A percentile compares a stretch with the other conserved stretches of the same genome.
These are phyloP conservation scores for Metroxylon sagu DNA, from an alignment of 176 grass and related monocot species.

Conservation along the genomic window DNA sequence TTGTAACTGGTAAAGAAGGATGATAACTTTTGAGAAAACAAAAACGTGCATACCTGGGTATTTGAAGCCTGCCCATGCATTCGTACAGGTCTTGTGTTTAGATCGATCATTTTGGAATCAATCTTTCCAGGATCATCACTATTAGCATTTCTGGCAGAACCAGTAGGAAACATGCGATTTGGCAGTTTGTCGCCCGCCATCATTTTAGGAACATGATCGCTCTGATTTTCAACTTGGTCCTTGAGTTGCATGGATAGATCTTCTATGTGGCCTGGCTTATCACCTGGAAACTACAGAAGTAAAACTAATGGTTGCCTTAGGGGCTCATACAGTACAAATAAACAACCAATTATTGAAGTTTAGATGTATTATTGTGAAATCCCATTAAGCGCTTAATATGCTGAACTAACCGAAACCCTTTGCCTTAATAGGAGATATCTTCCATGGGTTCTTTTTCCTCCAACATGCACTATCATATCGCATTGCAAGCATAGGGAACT, in stretches of 20 bases:
- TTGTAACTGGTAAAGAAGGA: no score
- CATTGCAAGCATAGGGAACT: conserved; percentile 86
- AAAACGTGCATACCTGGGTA: conserved; percentile 48
- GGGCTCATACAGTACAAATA: neutral
- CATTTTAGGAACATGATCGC: conserved; percentile 27
- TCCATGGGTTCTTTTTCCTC: conserved; percentile 84
- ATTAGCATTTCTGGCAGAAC: conserved; percentile 36
- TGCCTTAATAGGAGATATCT: conserved; percentile 90
- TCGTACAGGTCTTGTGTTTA: conserved; percentile 68
- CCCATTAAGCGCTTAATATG: no score
- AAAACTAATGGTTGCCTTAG: neutral
- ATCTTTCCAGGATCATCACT: conserved; percentile 44
- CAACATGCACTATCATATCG: conserved; percentile 98
- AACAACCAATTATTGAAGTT: no score
- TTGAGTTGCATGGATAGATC: conserved; percentile 51
- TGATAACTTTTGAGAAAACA: neutral
- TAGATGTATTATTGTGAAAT: no score
- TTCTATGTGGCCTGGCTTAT: conserved; percentile 64
- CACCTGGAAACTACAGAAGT: conserved; percentile 72
- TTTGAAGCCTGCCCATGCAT: conserved; percentile 60
- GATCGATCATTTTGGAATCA: conserved; percentile 93
- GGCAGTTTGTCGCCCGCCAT: conserved; percentile 42
- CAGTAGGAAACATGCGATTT: conserved; percentile 34
- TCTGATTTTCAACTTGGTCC: conserved; percentile 35
- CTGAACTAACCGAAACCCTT: conserved; percentile 62